A percentile compares a stretch with the other conserved stretches of the same genome.
phyloP scores from a whole-genome alignment of 805 yeast species.

The Tetrapisispora pingtungensis region DNA sequence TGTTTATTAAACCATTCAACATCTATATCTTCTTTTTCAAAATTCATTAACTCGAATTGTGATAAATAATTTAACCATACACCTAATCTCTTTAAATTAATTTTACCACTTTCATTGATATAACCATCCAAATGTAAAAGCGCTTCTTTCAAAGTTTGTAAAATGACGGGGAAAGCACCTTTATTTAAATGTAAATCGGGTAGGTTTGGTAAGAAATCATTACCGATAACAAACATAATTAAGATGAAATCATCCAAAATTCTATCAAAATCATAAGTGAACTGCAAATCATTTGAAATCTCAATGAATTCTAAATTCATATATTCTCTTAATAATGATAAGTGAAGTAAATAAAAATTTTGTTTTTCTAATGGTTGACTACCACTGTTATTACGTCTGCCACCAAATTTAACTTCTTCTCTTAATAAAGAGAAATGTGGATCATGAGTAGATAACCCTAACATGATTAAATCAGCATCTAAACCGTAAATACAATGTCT shows the following conservation, averaged over 20 bases:
- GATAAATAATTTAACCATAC: conserved; percentile 69
- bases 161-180: conserved; percentile 90
- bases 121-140: conserved; percentile 71
- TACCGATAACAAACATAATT: conserved; percentile 90
- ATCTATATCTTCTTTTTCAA: conserved; percentile 75
- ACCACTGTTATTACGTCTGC: conserved; percentile 26
- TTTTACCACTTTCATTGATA: conserved; percentile 70
- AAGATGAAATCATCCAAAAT: conserved; percentile 86
- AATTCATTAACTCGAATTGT: conserved; percentile 73
- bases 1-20: conserved; percentile 86
- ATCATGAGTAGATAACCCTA: conserved; percentile 84
- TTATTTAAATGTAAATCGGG: conserved; percentile 90
- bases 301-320: conserved; percentile 75
- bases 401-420: conserved; percentile 91
- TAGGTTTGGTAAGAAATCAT: conserved; percentile 92
- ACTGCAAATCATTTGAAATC: conserved; percentile 50
- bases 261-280: conserved; percentile 74
- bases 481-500: conserved; percentile 93
- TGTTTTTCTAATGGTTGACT: conserved; percentile 57
- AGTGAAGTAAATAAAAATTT: conserved; percentile 71
- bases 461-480: conserved; percentile 92
- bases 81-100: conserved; percentile 62
- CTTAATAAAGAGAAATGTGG: conserved; percentile 92
- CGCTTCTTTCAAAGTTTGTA: conserved; percentile 79
- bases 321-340: conserved; percentile 84